Base-by-base conservation (phyloP, 148 eudicot species). In the Cornus controversa region DNA sequence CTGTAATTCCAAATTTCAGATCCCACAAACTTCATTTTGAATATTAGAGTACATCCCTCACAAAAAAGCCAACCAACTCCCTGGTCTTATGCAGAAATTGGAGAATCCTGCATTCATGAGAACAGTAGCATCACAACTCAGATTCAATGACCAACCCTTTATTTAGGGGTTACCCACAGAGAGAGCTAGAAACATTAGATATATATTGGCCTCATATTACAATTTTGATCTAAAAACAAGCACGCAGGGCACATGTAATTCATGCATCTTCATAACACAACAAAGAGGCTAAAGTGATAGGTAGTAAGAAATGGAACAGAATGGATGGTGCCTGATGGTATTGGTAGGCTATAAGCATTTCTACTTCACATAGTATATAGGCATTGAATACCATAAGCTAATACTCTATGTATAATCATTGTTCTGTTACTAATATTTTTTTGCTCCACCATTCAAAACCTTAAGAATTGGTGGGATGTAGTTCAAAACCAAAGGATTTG, bases 41-140 rank as follows among this genome's bases (percentile, higher is more conserved):
- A 73, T 29, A 58, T 57, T 27, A 45, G 18, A 29, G 22, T 68
- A 14, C 45, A 69, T 14, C 22, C 67, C 24, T 34, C 31, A 18
- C 25, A 69, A 15, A 36, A 60, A 34, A 69, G 69, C 72, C 13
- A 37, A 37, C 24, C 53, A 67, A 36, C 72, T 9, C 53, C 6
- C 40, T 50, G 24, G 14, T 8, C 65, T 75, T 75, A 75, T 60
- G 75, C 82, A 75, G 78, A 74, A 60, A 80, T 80, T n/a, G 78
- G 63, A 69, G 75, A 74, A 80, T 80, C 78, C 82, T 80, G 82
- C 82, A 80, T 58, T 31, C 50, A 34, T 34, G 77, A 24, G 9
- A 45, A 80, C 57, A 73, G 36, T 16, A 54, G 70, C 40, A 34
- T 40, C 50, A 45, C 11, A 45, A 45, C 50, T 45, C 50, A 1